Conservation (phyloP, 257 asterid species). For the Solanum bukasovii region DNA sequence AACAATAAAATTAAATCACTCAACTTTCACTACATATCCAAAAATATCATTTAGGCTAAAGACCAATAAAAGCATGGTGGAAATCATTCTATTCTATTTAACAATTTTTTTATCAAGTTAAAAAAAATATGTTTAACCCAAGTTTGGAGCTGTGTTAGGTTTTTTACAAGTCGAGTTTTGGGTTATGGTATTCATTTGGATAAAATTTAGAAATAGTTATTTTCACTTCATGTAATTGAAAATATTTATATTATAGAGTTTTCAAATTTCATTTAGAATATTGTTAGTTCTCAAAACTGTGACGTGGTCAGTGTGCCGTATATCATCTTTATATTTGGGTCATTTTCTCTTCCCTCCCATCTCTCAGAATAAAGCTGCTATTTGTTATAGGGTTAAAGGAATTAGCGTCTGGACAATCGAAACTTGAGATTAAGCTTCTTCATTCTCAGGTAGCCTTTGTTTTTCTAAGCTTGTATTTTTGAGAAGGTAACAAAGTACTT, state of each 20-base stretch:
- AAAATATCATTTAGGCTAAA: background rate
- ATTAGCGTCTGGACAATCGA: background rate
- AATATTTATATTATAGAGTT: background rate
- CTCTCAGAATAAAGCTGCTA: background rate
- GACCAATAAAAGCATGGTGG: background rate
- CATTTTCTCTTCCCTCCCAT: background rate
- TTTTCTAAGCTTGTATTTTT: background rate
- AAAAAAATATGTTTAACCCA: background rate
- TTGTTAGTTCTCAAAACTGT: no score
- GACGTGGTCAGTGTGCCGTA: no score
- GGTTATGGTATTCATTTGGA: background rate
- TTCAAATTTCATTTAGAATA: background rate
- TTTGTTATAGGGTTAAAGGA: background rate
- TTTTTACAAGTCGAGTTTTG: background rate
- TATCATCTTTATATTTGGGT: no score
- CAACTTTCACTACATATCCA: background rate
- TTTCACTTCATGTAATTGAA: background rate
- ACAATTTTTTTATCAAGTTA: background rate
- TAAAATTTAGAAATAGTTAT: background rate
- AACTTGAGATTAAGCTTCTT: background rate
- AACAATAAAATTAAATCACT: background rate
- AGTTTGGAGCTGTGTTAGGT: background rate
- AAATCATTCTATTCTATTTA: no score
- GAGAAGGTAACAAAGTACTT: background rate
- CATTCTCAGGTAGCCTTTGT: background rate